Evolutionary conservation across 2,329 filamentous ascomycete species (phyloP).

Genomic region (Ophiognomonia clavigignenti-juglandacearum): DNA sequence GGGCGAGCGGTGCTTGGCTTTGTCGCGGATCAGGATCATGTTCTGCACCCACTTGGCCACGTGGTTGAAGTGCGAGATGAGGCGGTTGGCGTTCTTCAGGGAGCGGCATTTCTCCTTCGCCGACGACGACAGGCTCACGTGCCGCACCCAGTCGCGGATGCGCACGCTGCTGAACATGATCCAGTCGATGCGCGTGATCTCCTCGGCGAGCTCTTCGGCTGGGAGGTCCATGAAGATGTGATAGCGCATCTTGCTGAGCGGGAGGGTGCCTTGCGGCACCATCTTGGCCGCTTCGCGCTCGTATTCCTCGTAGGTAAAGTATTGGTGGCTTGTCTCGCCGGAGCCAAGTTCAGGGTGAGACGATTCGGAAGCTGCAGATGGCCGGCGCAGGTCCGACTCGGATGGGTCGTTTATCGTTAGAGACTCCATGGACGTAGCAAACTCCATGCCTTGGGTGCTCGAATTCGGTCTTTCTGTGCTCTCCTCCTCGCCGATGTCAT

Average conservation of each 20-base stretch:
- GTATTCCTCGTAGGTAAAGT: constrained; percentile 70
- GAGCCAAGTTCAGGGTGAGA: constrained; percentile 30
- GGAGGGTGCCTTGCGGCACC: constrained; percentile 62
- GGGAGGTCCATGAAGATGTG: constrained; percentile 83
- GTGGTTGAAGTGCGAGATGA: constrained; percentile 91
- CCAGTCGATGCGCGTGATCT: constrained; percentile 96
- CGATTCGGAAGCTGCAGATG: constrained; percentile 41
- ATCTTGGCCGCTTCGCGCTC: constrained; percentile 71
- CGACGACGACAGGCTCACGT: constrained; percentile 71
- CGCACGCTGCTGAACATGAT: constrained; percentile 95
- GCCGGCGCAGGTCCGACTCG: constrained; percentile 30
- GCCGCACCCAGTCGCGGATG: constrained; percentile 85
- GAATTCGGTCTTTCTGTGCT: constrained; percentile 28
- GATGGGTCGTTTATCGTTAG: constrained; percentile 43
- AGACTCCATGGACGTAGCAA: constrained; percentile 40
- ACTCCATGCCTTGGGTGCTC: constrained; percentile 22
- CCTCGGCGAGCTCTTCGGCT: constrained; percentile 80
- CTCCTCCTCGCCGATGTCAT: constrained; percentile 47
- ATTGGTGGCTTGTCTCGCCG: constrained; percentile 44
- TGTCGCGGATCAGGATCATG: constrained; percentile 84
- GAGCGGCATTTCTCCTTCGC: constrained; percentile 72
- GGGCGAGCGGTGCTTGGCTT: constrained; percentile 87
- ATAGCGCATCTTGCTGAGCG: constrained; percentile 81
- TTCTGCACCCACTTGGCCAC: constrained; percentile 77
- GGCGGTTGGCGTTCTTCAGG: constrained; percentile 83